phyloP scores from a whole-genome alignment of 2,329 filamentous ascomycete genomes.

The Eutypa lata region DNA sequence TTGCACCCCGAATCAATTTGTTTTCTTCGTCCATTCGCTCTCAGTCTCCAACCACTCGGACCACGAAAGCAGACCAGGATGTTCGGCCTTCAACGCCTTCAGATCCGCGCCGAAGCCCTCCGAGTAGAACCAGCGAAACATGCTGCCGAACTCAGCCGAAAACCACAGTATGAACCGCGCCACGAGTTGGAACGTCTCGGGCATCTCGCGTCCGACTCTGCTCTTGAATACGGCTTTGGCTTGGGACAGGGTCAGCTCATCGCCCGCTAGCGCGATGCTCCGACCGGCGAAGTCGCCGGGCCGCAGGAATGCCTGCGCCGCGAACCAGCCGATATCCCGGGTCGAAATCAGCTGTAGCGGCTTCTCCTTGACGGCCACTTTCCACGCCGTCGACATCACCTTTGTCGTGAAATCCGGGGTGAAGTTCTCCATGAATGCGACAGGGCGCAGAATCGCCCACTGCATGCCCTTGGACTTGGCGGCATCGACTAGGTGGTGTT shows the following conservation, averaged over 20 bases:
- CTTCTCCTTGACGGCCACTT: conserved; percentile 25
- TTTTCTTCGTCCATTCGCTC: background rate
- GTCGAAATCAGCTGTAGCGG: conserved; percentile 33
- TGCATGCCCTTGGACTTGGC: conserved; percentile 22
- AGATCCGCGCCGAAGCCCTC: conserved; percentile 35
- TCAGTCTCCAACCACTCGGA: background rate
- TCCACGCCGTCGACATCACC: conserved; percentile 31
- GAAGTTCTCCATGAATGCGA: conserved; percentile 40
- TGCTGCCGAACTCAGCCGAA: conserved; percentile 30
- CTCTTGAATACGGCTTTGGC: conserved; percentile 28
- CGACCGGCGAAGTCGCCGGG: conserved; percentile 28
- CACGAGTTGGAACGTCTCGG: conserved; percentile 28
- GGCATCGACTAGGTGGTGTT: conserved; percentile 53
- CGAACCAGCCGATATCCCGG: conserved; percentile 37
- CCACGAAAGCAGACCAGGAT: conserved; percentile 18
- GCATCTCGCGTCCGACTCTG: conserved; percentile 26
- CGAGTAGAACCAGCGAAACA: conserved; percentile 36
- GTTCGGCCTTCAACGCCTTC: conserved; percentile 17
- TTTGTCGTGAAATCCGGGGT: conserved; percentile 26
- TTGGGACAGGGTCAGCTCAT: conserved; percentile 35
- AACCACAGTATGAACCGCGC: conserved; percentile 22
- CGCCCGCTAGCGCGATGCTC: conserved; percentile 37
- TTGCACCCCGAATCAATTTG: background rate
- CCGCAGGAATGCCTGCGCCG: conserved; percentile 31
- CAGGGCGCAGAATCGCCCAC: conserved; percentile 36